Evolutionary conservation across 164 flowering plant species (phyloP), one percentile per base, ranked within the genome.

Genomic region (Litsea cubeba): DNA sequence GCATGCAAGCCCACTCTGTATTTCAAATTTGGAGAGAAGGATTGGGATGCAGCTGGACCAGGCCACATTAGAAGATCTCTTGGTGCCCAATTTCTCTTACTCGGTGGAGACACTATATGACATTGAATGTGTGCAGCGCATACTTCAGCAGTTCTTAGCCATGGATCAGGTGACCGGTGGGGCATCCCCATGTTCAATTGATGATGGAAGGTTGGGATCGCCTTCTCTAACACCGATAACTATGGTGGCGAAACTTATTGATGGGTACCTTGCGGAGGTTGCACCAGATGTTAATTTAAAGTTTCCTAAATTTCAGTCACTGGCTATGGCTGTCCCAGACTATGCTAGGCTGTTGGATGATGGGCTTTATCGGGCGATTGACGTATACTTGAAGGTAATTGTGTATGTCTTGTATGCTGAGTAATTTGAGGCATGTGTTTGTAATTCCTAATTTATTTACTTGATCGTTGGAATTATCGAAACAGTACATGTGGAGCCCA

Each of bases 361-460:
- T 76, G 98, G 97, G 68, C 88, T 94, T 57, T 94, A 94, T 76
- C 97, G 95, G 74, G 95, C 97, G n/a, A 88, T 92, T 50, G 98
- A 94, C 81, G 89, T 92, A 68, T 94, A 89, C 80, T 86, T 94
- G 72, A 92, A 94, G 98, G 98, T 94, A 87, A 74, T 65, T 12
- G 10, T n/a, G 17, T n/a, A 24, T 23, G 32, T 26, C 62, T 50
- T 50, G 60, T 51, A 26, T 10, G 17, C 24, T 23, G 62, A 70
- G 51, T 70, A 63, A 26, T 50, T 26, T 35, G 24, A 72, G 35
- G 54, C 57, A 8, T 46, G 24, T 4, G 24, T 60, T 26, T 28
- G 23, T 66, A 25, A 25, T 64, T 64, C 26, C 15, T 25, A 23
- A 5, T 20, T 64, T 20, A 28, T 18, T 0, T n/a, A 18, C 62